These are phyloP conservation scores for Alisma plantagoaquatica DNA, from an alignment of 106 monocot species.

Conservation along the genomic window DNA sequence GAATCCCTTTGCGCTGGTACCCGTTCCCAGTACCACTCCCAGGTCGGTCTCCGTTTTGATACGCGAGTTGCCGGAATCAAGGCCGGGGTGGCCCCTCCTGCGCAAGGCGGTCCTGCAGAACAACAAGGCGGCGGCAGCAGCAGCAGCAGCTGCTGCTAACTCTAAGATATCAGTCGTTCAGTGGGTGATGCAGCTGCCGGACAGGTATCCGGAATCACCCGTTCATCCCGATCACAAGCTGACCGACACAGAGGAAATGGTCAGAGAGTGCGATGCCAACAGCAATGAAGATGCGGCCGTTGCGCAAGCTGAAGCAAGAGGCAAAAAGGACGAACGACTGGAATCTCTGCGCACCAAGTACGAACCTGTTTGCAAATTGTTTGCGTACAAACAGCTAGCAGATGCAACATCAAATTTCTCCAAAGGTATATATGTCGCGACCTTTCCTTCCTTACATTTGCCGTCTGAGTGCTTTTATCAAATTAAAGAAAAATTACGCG, in stretches of 20 bases:
- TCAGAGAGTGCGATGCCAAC: slow-evolving; percentile 4
- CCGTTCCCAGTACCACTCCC: neutral
- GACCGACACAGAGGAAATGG: slow-evolving; percentile 10
- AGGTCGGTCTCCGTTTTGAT: neutral
- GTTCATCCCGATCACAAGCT: slow-evolving; percentile 27
- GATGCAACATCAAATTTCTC: slow-evolving; percentile 60
- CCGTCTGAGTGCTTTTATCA: neutral
- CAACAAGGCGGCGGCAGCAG: no score
- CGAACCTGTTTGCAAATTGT: slow-evolving; percentile 46
- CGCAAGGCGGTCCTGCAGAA: slow-evolving; percentile 15
- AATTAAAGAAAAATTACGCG: no score
- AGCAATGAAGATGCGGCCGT: neutral
- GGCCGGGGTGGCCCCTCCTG: slow-evolving; percentile 51
- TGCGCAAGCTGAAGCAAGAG: slow-evolving; percentile 9
- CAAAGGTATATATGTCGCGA: slow-evolving; percentile 19
- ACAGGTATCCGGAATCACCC: slow-evolving; percentile 18
- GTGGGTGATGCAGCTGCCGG: slow-evolving; percentile 52
- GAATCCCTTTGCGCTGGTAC: slow-evolving; percentile 6
- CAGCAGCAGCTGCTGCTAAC: slow-evolving; percentile 8
- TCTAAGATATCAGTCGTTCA: slow-evolving; percentile 32
- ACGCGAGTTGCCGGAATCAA: slow-evolving; percentile 13
- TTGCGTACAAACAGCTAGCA: slow-evolving; percentile 47
- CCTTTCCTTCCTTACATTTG: neutral
- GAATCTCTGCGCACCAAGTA: slow-evolving; percentile 38
- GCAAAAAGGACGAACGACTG: slow-evolving; percentile 38